Evolutionary conservation across 2,329 filamentous ascomycete species (phyloP).

Genomic region (Trichophaea hybrida): DNA sequence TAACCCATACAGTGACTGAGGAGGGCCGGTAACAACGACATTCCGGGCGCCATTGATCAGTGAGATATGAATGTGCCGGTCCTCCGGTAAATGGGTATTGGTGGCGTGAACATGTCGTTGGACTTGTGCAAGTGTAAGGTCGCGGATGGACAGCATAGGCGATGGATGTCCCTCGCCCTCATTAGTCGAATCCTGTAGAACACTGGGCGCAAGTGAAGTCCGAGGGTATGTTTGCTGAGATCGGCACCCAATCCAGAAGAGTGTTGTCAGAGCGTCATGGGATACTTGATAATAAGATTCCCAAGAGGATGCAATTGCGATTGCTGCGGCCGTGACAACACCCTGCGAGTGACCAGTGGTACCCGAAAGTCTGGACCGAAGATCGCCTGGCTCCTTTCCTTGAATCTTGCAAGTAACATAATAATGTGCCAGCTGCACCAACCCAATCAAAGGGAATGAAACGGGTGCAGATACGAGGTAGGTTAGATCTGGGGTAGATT

Average conservation of each 20-base stretch:
- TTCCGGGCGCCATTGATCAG: slow-evolving; percentile 94
- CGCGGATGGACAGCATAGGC: slow-evolving; percentile 94
- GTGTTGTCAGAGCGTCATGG: slow-evolving; percentile 68
- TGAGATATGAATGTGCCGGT: slow-evolving; percentile 88
- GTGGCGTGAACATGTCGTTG: slow-evolving; percentile 95
- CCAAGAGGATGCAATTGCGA: slow-evolving; percentile 83
- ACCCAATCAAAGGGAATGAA: slow-evolving; percentile 87
- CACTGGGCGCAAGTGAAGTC: slow-evolving; percentile 80
- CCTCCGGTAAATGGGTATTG: slow-evolving; percentile 85
- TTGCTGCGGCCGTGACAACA: slow-evolving; percentile 81
- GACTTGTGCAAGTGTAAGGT: slow-evolving; percentile 72
- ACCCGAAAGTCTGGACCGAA: slow-evolving; percentile 71
- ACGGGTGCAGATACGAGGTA: slow-evolving; percentile 91
- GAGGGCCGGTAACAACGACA: slow-evolving; percentile 89
- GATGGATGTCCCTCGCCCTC: slow-evolving; percentile 91
- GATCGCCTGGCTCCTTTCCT: slow-evolving; percentile 74
- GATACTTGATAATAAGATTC: slow-evolving; percentile 74
- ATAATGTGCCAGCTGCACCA: slow-evolving; percentile 93
- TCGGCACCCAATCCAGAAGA: slow-evolving; percentile 96
- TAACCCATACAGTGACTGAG: slow-evolving; percentile 88
- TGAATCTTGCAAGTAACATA: slow-evolving; percentile 84
- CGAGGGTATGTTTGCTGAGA: slow-evolving; percentile 95
- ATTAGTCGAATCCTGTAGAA: slow-evolving; percentile 83
- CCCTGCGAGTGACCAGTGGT: slow-evolving; percentile 95
- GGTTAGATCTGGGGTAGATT: slow-evolving; percentile 81